Percentiles rank a stretch among this genome's conserved stretches.
These are phyloP conservation scores for Isabelozyma pseudorhagii DNA, from an alignment of 805 yeast species.

Conservation along the genomic window DNA sequence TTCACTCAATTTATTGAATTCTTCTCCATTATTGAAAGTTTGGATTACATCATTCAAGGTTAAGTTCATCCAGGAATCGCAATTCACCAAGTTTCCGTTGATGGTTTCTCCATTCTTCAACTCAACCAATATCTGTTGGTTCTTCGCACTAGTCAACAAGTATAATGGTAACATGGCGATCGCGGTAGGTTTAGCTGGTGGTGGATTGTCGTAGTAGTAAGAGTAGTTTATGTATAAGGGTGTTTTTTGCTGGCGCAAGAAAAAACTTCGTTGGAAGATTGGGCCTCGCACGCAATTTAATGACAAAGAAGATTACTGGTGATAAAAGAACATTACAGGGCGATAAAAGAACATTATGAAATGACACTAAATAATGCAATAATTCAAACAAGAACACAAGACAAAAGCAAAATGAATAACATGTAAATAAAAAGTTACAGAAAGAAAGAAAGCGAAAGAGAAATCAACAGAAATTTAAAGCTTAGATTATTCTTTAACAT, in stretches of 20 bases:
- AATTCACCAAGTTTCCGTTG: constrained; percentile 77
- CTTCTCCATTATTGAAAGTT: constrained; percentile 58
- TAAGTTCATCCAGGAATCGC: constrained; percentile 96
- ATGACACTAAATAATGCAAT: background rate
- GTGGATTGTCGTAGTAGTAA: background rate
- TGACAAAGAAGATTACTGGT: background rate
- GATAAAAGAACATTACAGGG: background rate
- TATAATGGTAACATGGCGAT: constrained; percentile 72
- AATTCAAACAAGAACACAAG: background rate
- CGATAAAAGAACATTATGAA: background rate
- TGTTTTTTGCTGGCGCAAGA: background rate
- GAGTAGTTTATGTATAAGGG: background rate
- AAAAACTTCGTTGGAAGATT: background rate
- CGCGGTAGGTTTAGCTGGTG: background rate
- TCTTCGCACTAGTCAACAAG: constrained; percentile 85
- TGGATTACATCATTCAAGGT: constrained; percentile 75
- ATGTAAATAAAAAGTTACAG: no score
- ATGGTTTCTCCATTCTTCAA: constrained; percentile 88
- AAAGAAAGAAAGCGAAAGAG: background rate
- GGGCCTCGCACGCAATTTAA: background rate
- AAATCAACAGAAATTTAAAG: background rate
- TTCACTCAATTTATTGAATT: constrained; percentile 62
- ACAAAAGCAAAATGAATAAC: no score
- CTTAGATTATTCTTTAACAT: constrained; percentile 5
- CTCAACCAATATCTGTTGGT: constrained; percentile 83